A percentile compares a stretch with the other conserved stretches of the same genome.
phyloP scores from a whole-genome alignment of 2,329 filamentous ascomycete genomes.

The Hirsutella thompsonii region DNA sequence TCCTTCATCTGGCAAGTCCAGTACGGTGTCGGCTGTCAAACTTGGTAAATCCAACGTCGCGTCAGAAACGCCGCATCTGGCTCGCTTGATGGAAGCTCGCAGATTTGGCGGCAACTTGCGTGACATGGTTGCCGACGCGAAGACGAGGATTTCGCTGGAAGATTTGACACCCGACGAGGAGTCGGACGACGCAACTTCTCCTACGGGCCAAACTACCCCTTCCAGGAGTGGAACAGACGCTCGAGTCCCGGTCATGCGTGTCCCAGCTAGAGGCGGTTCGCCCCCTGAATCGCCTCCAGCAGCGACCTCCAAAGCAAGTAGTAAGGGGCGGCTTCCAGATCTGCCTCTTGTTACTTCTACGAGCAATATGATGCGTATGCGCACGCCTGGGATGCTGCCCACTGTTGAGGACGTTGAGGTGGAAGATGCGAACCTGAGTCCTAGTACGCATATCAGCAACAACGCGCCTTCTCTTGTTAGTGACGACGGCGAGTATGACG shows the following conservation, averaged over 20 bases:
- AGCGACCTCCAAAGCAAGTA: conserved; percentile 37
- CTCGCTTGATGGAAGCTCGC: conserved; percentile 47
- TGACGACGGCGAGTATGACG: conserved; percentile 68
- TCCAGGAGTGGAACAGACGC: conserved; percentile 7
- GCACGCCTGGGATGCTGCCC: conserved; percentile 10
- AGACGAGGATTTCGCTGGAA: conserved; percentile 36
- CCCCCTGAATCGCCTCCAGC: conserved; percentile 31
- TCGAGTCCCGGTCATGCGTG: conserved; percentile 35
- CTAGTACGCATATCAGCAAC: conserved; percentile 57
- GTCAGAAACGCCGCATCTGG: conserved; percentile 52
- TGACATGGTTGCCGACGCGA: conserved; percentile 46
- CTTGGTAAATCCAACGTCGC: conserved; percentile 34
- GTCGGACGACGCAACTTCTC: conserved; percentile 23
- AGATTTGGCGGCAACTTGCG: conserved; percentile 49
- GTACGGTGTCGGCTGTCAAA: not conserved
- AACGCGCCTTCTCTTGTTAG: conserved; percentile 70
- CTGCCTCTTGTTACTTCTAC: conserved; percentile 25
- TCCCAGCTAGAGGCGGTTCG: conserved; percentile 45
- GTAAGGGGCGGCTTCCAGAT: conserved; percentile 35
- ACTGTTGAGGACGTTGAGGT: conserved; percentile 38
- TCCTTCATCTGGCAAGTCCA: conserved; percentile 19
- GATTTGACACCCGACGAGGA: conserved; percentile 42
- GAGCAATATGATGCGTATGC: conserved; percentile 9
- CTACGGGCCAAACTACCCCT: conserved; percentile 5
- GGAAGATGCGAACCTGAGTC: conserved; percentile 50